Conservation (phyloP, 805 yeast species). For the Spencermartinsiella europaea region DNA sequence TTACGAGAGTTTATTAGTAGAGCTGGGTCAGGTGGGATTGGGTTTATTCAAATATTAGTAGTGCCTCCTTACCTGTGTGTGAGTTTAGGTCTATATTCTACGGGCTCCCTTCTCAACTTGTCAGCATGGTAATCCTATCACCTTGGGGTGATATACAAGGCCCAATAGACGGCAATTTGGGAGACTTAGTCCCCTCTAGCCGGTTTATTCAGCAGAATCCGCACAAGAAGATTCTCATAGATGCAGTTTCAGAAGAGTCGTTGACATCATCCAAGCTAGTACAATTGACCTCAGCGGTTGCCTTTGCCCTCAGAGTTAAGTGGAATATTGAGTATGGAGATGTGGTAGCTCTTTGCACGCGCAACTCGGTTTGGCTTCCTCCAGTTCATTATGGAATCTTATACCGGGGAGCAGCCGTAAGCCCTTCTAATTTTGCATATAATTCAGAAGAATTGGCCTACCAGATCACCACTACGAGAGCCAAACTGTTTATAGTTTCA, state of each 20-base stretch:
- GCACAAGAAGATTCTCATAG: not conserved
- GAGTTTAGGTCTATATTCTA: no score
- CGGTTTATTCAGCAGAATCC: not conserved
- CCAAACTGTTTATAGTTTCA: conserved; percentile 23
- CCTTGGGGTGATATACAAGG: not conserved
- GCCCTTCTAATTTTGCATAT: conserved; percentile 34
- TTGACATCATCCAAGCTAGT: conserved; percentile 7
- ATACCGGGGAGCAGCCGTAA: conserved; percentile 27
- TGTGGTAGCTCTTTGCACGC: conserved; percentile 29
- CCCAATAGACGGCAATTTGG: not conserved
- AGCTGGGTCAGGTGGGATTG: no score
- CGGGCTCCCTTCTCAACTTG: no score
- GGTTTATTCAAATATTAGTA: no score
- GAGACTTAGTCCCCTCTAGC: not conserved
- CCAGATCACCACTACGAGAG: conserved; percentile 23
- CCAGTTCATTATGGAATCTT: conserved; percentile 28
- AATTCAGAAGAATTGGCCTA: conserved; percentile 29
- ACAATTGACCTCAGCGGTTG: conserved; percentile 14
- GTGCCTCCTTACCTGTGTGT: no score
- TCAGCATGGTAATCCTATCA: not conserved
- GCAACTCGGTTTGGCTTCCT: conserved; percentile 28
- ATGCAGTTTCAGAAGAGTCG: not conserved
- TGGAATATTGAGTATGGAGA: conserved; percentile 23
- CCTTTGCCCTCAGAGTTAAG: conserved; percentile 22
- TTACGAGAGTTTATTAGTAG: no score